These are phyloP conservation scores for Xylaria intraflava DNA, from an alignment of 495 filamentous ascomycete genomes.

Conservation along the genomic window DNA sequence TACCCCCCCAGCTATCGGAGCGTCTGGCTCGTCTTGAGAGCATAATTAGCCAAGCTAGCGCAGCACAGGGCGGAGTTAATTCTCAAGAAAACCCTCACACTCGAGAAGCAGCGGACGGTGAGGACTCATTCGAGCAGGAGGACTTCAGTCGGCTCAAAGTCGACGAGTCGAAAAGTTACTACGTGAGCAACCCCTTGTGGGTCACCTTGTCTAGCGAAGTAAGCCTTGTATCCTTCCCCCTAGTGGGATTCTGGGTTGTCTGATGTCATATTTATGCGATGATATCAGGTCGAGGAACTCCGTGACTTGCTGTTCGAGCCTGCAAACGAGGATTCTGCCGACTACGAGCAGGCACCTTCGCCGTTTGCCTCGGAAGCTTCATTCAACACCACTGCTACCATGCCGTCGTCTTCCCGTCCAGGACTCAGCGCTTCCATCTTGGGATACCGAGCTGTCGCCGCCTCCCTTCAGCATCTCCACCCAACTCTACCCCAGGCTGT, in stretches of 20 bases:
- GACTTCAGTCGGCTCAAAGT: neutral
- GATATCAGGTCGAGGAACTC: neutral
- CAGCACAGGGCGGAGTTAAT: neutral
- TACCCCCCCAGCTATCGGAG: neutral
- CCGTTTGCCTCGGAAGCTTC: neutral
- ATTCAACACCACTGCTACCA: neutral
- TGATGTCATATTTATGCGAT: neutral
- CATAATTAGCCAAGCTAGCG: neutral
- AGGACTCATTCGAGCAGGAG: neutral
- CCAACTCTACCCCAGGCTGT: conserved; percentile 10
- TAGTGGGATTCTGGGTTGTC: neutral
- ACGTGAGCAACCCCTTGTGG: neutral
- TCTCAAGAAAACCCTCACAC: neutral
- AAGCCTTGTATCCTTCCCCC: neutral
- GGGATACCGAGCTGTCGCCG: neutral
- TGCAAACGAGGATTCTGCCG: neutral
- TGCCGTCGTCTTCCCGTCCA: neutral
- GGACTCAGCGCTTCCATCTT: neutral
- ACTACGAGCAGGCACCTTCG: neutral
- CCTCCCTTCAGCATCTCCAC: conserved; percentile 5
- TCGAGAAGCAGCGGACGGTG: neutral
- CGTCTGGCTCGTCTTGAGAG: neutral
- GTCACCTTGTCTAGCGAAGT: neutral
- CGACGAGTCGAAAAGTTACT: neutral
- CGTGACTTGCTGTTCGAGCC: neutral